These are phyloP conservation scores for Aspergillus sclerotioniger DNA, from an alignment of 495 filamentous ascomycete species.

Conservation along the genomic window DNA sequence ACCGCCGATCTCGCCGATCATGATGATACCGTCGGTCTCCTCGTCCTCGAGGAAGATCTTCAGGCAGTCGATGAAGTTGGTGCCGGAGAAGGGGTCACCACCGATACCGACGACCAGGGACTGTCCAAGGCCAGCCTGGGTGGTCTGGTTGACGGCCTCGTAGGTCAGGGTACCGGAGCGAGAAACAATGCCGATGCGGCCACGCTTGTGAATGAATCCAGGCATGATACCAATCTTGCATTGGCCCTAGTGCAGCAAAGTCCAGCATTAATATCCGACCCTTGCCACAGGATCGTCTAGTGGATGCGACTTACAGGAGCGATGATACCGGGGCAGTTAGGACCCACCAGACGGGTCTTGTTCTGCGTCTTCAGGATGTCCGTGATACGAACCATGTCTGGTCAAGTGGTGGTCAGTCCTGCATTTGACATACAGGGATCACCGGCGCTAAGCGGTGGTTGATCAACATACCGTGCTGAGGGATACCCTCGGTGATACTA, in stretches of 20 bases:
- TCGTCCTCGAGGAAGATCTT: constrained; percentile 93
- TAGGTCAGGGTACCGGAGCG: constrained; percentile 98
- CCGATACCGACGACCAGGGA: constrained; percentile 98
- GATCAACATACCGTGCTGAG: constrained; percentile 75
- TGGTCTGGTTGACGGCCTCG: constrained; percentile 99
- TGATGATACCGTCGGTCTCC: constrained; percentile 98
- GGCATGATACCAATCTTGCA: constrained; percentile 99
- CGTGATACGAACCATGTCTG: constrained; percentile 99
- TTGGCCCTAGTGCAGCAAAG: constrained; percentile 62
- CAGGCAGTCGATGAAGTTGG: constrained; percentile 99
- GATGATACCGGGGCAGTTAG: constrained; percentile 99
- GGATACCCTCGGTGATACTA: constrained; percentile 96
- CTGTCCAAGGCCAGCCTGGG: constrained; percentile 92
- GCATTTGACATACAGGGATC: constrained; percentile 7
- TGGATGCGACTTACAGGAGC: constrained; percentile 58
- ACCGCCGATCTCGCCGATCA: constrained; percentile 99
- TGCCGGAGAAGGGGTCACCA: constrained; percentile 97
- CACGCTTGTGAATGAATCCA: constrained; percentile 99
- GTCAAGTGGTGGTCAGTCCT: constrained; percentile 24
- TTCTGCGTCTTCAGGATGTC: constrained; percentile 95
- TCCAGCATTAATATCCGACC: constrained; percentile 6
- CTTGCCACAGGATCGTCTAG: not conserved
- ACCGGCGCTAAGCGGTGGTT: not conserved
- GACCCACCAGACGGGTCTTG: constrained; percentile 94
- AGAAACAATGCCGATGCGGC: constrained; percentile 96